Percentiles rank a stretch among this genome's conserved stretches.
These are phyloP conservation scores for Penicillium lagena DNA, from an alignment of 495 filamentous ascomycete species.

Conservation along the genomic window DNA sequence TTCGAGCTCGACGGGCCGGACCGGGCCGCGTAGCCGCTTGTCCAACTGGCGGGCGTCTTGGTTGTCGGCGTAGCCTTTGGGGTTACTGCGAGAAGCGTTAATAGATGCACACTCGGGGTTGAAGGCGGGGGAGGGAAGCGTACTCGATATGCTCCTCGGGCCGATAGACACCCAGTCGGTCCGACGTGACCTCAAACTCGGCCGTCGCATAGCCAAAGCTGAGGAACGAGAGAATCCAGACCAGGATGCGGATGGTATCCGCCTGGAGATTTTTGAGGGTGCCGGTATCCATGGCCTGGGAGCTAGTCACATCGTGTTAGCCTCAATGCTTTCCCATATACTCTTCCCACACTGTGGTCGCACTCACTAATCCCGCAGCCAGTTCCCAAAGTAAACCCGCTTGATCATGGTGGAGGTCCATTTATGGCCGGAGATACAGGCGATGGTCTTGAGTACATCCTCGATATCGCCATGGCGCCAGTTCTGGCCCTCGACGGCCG, in stretches of 20 bases:
- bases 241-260: conserved; percentile 82
- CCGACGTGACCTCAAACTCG: conserved; percentile 93
- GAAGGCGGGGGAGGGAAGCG: conserved; percentile 3
- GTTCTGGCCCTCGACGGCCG: conserved; percentile 88
- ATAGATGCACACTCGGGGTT: neutral
- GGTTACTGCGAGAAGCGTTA: conserved; percentile 45
- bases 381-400: conserved; percentile 83
- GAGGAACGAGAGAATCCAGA: conserved; percentile 89
- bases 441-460: conserved; percentile 84
- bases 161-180: conserved; percentile 84
- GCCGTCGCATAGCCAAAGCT: conserved; percentile 93
- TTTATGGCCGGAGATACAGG: conserved; percentile 84
- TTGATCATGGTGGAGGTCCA: conserved; percentile 89
- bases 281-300: conserved; percentile 87
- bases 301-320: conserved; percentile 39
- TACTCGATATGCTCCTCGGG: conserved; percentile 90
- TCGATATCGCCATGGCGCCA: conserved; percentile 98
- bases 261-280: conserved; percentile 85
- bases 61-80: conserved; percentile 86
- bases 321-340: neutral
- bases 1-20: conserved; percentile 68
- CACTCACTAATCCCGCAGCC: conserved; percentile 42
- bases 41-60: conserved; percentile 81
- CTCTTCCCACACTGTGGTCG: no score
- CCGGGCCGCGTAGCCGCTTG: conserved; percentile 69